Base-by-base conservation (phyloP, 208 protist species). In the Trypanosoma cruzi region DNA sequence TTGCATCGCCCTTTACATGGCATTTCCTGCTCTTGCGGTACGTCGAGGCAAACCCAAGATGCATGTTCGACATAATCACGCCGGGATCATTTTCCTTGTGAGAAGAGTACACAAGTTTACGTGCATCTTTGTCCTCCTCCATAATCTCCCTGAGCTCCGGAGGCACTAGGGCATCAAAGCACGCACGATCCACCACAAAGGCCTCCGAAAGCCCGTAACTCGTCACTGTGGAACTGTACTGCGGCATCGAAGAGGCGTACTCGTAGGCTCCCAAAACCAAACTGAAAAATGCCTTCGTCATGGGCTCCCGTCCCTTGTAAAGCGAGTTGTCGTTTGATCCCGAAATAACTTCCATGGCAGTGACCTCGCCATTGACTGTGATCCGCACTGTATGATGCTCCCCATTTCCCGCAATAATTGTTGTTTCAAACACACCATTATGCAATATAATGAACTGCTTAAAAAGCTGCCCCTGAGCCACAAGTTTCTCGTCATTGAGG, bases 231-330 rank as follows among this genome's bases (percentile, higher is more conserved):
- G 77, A 90, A 1, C 67, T 78, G 67, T 92, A 93, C 64, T 94
- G 85, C 3, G 84, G 68, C 10, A 86, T 72, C 18, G 62, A 77
- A 20, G 78, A 75, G 24, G 82, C 82, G 37, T 86, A 90, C 56
- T 96, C 90, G 60, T 94, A 96, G 1, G 85, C 88, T 0, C 90
- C 90, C 54, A 96, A 72, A 24, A 92, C 79, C 20, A 71, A 75
- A 42, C 75, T 88, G 46, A 68, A 59, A 61, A 73, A 73, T 24
- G 46, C 42, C 2, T 65, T 48, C 22, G 31, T 1, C 24, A 26
- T 34, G 49, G 22, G 13, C 10, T 28, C n/a, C 13, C 29, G 62
- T 32, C 66, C 42, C 31, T 62, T 52, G 18, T 11, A 16, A 61
- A 28, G 26, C 1, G 11, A 44, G 2, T 52, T 46, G 16, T 46